Evolutionary conservation across 257 asterid species (phyloP), one percentile per base, ranked within the genome.

Genomic region (Galeopsis tetrahit): DNA sequence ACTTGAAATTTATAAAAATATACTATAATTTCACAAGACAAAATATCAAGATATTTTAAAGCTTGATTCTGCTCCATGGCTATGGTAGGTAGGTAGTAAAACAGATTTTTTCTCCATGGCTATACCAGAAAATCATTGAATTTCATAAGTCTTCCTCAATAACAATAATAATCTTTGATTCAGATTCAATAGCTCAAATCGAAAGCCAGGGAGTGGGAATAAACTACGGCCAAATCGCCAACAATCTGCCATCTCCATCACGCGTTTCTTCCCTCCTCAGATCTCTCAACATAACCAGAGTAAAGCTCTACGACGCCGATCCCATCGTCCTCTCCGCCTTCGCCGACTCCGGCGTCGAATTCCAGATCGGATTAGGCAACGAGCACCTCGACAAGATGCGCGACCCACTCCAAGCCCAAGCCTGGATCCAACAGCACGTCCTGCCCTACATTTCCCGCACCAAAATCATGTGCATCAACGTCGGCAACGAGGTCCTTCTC

Each of bases 141-240:
- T 21, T 21, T 21, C 28, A 21, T 21, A n/a, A n/a, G n/a, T n/a
- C n/a, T n/a, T n/a, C n/a, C n/a, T n/a, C n/a, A n/a, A n/a, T n/a
- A 21, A 21, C 1, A 21, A 21, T 21, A 21, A 21, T 21, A 21
- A 21, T 21, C 28, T 21, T 21, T 21, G 28, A 21, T 21, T 48
- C 82, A 88, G 96, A 79, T 76, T 82, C 85, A 43, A 57, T 72
- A 11, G 51, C 21, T 2, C 14, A 72, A 10, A 67, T 36, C 13
- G 71, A 67, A 34, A 66, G 90, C 74, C 15, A 68, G 0, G 94
- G 92, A 76, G 68, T 89, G 34, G 98, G 98, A 35, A 91, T 93
- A 51, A 93, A 93, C 82, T 93, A 93, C 72, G 98, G 98, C 58
- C 97, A 90, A 75, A 87, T 94, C 33, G 96, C 96, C 9, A 83